phyloP scores from a whole-genome alignment of 106 monocot species.

The Dioscorea alata region DNA sequence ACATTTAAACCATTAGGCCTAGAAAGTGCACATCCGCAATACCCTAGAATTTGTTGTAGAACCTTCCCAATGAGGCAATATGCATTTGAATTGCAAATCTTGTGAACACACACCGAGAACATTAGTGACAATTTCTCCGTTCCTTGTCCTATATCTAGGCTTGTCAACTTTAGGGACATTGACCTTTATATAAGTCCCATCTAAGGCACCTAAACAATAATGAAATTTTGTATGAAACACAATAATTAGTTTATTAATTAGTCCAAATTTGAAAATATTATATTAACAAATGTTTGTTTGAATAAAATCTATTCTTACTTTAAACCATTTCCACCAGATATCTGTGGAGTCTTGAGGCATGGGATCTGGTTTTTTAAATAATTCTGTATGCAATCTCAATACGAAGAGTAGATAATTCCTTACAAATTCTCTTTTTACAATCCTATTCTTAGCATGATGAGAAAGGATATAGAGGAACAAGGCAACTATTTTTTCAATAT shows the following conservation, averaged over 20 bases:
- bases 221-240: no score
- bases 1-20: no score
- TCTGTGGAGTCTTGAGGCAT: no score
- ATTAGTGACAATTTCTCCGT: constrained; percentile 10
- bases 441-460: constrained; percentile 2
- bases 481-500: background rate
- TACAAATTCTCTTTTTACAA: background rate
- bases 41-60: background rate
- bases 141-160: no score
- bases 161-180: no score
- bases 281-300: background rate
- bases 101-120: no score
- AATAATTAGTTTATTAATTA: background rate
- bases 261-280: background rate
- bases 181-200: no score
- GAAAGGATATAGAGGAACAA: background rate
- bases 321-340: no score
- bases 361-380: no score
- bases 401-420: background rate
- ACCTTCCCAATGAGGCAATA: background rate
- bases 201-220: no score
- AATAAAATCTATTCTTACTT: background rate
- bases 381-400: no score
- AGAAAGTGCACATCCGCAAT: no score
- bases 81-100: constrained; percentile 7